Evolutionary conservation across 2,329 filamentous ascomycete species (phyloP), one percentile per base, ranked within the genome.

Genomic region (Aspergillus transmontanensis): DNA sequence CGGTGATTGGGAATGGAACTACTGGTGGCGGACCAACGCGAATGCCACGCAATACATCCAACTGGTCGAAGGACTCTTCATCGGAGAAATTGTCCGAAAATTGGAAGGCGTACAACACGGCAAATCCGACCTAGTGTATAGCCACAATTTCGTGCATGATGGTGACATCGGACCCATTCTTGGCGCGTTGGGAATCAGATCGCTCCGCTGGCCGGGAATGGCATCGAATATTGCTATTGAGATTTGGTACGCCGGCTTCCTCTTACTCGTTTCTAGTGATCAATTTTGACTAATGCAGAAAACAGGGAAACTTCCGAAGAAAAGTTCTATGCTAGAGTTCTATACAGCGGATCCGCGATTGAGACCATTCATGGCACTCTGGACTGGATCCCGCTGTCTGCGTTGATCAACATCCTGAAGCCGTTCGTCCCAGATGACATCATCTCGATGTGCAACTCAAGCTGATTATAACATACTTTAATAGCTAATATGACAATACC

Each of bases 1-100:
- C 1, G 78, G 78, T 6, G 78, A 79, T 55, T 79, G 78, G 78
- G 76, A 78, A 58, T 79, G 76, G 74, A 79, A 79, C 54, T 79
- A 79, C 66, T 78, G 75, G 66, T 79, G 75, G 76, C 73, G 77
- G 9, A 64, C 66, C 4, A 79, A 75, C 46, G 67, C 71, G 0
- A 70, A 78, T 46, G 76, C 69, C 4, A 69, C 66, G n/a, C 69
- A 70, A 53, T 79, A 79, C 48, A 79, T 79, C 41, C 75, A 76
- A 59, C 63, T 75, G 2, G 72, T 76, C 1, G 73, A 79, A 59
- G 77, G 77, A 10, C 60, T 78, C 12, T 79, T 79, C 32, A 77
- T 79, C 43, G 72, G 74, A 0, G 77, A 79, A 60, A 72, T 79
- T 1, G 57, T 79, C n/a, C 59, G 67, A 12, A 69, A 68, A 30